Conservation (phyloP, 768 basidiomycete species). For the Omphalotus guepiniiformis region DNA sequence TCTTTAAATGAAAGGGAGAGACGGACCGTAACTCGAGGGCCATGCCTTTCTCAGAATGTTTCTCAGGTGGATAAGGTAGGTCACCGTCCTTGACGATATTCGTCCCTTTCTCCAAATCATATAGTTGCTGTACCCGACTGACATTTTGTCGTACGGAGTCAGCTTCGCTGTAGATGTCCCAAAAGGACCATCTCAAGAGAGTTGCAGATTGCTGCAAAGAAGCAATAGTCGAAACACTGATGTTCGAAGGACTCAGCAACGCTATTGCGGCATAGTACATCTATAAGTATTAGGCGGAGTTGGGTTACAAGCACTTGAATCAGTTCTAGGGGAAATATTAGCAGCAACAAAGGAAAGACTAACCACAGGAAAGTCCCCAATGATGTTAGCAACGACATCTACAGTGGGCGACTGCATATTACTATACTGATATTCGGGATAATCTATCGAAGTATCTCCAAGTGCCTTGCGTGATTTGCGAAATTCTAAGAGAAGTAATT, state of each 20-base stretch:
- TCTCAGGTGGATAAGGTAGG: neutral
- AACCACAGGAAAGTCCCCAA: constrained; percentile 7
- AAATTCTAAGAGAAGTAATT: constrained; percentile 1
- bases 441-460: neutral
- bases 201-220: constrained; percentile 2
- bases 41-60: constrained; percentile 5
- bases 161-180: constrained; percentile 2
- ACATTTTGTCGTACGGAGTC: neutral
- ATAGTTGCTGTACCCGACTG: constrained; percentile 3
- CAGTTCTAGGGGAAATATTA: no score
- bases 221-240: constrained; percentile 4
- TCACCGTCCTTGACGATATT: constrained; percentile 4
- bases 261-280: constrained; percentile 5
- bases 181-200: constrained; percentile 2
- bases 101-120: constrained; percentile 1
- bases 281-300: neutral
- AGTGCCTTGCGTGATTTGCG: constrained; percentile 1
- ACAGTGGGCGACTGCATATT: neutral
- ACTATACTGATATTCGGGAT: neutral
- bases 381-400: neutral
- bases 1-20: no score
- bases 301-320: no score
- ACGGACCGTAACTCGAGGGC: neutral
- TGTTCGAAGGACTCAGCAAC: neutral
- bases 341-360: neutral